Conservation (phyloP, 2,329 filamentous ascomycete genomes). For the Alternaria rosae region DNA sequence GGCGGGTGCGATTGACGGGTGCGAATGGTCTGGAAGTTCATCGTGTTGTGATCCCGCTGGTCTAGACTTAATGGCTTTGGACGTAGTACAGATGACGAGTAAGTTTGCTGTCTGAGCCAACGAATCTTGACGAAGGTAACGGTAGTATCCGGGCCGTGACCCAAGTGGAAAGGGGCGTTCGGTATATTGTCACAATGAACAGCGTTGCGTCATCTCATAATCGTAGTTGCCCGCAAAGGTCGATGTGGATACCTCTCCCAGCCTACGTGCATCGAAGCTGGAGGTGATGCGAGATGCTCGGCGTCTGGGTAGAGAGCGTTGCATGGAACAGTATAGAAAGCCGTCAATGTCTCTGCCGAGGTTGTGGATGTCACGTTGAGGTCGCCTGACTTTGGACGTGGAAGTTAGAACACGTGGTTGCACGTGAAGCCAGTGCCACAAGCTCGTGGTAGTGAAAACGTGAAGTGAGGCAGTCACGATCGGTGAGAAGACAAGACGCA, state of each 20-base stretch:
- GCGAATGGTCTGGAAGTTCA: neutral
- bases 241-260: neutral
- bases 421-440: neutral
- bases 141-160: neutral
- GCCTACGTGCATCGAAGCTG: neutral
- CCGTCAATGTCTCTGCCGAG: neutral
- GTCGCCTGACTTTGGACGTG: neutral
- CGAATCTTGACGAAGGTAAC: neutral
- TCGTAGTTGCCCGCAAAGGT: neutral
- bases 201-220: neutral
- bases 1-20: neutral
- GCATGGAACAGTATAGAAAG: neutral
- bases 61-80: neutral
- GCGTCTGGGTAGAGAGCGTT: neutral
- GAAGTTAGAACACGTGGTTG: neutral
- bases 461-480: neutral
- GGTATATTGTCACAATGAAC: neutral
- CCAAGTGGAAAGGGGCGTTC: neutral
- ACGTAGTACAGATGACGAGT: neutral
- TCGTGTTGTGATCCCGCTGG: neutral
- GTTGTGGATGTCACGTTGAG: neutral
- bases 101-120: slow-evolving; percentile 5
- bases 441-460: no score
- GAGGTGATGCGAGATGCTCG: neutral
- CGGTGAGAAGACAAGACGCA: no score